These are phyloP conservation scores for Strobilomyces echinocephalus DNA, from an alignment of 768 basidiomycete genomes.

Conservation along the genomic window DNA sequence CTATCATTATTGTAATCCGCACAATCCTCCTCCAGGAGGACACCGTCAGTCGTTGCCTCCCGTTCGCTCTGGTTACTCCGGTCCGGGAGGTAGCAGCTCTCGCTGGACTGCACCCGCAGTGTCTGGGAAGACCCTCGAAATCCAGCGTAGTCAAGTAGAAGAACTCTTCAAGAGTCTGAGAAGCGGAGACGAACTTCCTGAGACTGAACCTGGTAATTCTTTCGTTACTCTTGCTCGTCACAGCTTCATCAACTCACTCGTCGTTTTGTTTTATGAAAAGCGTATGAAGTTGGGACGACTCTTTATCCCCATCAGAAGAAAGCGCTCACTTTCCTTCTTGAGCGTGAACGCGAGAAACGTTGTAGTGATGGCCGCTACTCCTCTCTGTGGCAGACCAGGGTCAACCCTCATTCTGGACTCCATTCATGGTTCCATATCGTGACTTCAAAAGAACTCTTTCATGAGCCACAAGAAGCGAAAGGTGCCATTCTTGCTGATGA, in stretches of 20 bases:
- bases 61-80: constrained; percentile 39
- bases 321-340: constrained; percentile 90
- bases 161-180: constrained; percentile 87
- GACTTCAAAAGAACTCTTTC: constrained; percentile 69
- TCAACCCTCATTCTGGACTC: constrained; percentile 43
- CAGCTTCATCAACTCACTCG: constrained; percentile 11
- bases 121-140: constrained; percentile 76
- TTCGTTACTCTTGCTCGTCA: constrained; percentile 14
- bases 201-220: constrained; percentile 79
- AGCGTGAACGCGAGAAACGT: constrained; percentile 70
- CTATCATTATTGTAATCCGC: constrained; percentile 83
- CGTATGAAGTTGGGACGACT: constrained; percentile 69
- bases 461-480: constrained; percentile 68
- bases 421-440: constrained; percentile 78
- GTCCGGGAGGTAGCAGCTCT: constrained; percentile 33
- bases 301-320: constrained; percentile 99
- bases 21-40: constrained; percentile 74
- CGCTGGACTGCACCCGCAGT: constrained; percentile 57
- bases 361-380: constrained; percentile 57
- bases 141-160: constrained; percentile 90
- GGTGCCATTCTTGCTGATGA: constrained; percentile 96
- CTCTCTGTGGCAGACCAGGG: constrained; percentile 64
- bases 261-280: constrained; percentile 35
- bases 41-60: constrained; percentile 41
- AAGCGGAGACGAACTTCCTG: constrained; percentile 79